These are phyloP conservation scores for Alternaria sp. DNA, from an alignment of 2,329 filamentous ascomycete species.

Conservation along the genomic window DNA sequence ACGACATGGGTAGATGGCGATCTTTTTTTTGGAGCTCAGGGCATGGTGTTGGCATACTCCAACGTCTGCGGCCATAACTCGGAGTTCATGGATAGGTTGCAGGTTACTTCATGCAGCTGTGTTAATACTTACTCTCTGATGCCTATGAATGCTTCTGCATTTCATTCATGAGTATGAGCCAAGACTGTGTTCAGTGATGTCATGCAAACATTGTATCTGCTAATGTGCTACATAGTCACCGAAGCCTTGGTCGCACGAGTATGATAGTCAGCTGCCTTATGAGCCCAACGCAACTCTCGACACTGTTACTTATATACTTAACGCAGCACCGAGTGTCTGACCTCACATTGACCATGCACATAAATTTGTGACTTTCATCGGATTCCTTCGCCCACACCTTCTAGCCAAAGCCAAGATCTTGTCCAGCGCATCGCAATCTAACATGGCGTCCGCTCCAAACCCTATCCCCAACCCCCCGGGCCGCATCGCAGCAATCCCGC, in stretches of 20 bases:
- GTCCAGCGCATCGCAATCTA: conserved; percentile 19
- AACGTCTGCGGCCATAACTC: conserved; percentile 21
- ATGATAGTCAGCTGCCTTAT: background rate
- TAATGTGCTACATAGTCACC: background rate
- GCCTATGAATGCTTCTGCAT: background rate
- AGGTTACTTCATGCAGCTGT: conserved; percentile 32
- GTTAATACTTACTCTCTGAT: conserved; percentile 28
- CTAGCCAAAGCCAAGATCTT: conserved; percentile 17
- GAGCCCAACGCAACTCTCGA: background rate
- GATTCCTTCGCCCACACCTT: background rate
- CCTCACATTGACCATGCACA: background rate
- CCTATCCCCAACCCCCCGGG: background rate
- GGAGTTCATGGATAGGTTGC: conserved; percentile 37
- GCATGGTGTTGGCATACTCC: conserved; percentile 24
- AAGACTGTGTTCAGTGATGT: background rate
- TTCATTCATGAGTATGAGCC: background rate
- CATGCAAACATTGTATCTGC: background rate
- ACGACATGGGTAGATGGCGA: conserved; percentile 16
- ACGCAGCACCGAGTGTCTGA: no score
- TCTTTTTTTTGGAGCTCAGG: conserved; percentile 19
- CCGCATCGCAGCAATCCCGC: conserved; percentile 4
- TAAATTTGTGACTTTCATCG: background rate
- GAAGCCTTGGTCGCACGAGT: background rate
- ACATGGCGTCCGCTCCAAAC: conserved; percentile 5
- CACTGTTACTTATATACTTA: no score